Percentiles rank a stretch among this genome's conserved stretches.
These are phyloP conservation scores for Wallacemonas sp. DNA, from an alignment of 208 protist species.

Conservation along the genomic window DNA sequence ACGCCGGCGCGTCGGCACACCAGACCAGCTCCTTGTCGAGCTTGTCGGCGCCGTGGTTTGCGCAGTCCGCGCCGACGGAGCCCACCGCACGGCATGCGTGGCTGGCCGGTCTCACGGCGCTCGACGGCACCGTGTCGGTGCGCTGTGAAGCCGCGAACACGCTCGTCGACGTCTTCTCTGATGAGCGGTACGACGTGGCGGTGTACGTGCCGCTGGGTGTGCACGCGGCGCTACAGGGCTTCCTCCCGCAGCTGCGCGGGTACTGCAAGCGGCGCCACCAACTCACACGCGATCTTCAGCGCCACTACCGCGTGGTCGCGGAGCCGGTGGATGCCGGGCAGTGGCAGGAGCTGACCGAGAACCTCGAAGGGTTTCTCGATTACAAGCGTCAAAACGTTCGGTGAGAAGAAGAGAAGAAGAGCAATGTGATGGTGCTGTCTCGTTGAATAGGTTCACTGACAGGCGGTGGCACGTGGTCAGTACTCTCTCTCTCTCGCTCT, in stretches of 20 bases:
- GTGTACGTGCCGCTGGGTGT: slow-evolving; percentile 69
- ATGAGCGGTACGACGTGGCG: slow-evolving; percentile 54
- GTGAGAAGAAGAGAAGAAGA: not conserved
- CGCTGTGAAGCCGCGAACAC: slow-evolving; percentile 80
- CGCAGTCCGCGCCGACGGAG: slow-evolving; percentile 16
- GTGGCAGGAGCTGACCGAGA: slow-evolving; percentile 68
- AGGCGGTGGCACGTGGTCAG: too few species aligned
- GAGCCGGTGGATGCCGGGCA: slow-evolving; percentile 41
- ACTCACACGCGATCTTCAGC: slow-evolving; percentile 38
- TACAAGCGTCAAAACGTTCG: slow-evolving; percentile 59
- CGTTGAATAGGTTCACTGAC: not conserved
- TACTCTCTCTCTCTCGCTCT: too few species aligned
- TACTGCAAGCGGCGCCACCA: slow-evolving; percentile 55
- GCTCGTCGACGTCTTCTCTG: slow-evolving; percentile 74
- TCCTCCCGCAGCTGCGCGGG: slow-evolving; percentile 30
- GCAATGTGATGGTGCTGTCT: not conserved
- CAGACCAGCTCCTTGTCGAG: not conserved
- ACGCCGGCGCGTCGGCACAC: not conserved
- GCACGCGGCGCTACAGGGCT: slow-evolving; percentile 33
- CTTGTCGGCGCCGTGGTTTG: not conserved
- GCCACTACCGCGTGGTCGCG: slow-evolving; percentile 25
- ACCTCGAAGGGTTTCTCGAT: slow-evolving; percentile 62
- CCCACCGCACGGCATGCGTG: slow-evolving; percentile 27
- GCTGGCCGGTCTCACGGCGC: slow-evolving; percentile 32
- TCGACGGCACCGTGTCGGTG: slow-evolving; percentile 44